Conservation (phyloP, 176 grass and related monocot genomes). For the Thalia dealbata region DNA sequence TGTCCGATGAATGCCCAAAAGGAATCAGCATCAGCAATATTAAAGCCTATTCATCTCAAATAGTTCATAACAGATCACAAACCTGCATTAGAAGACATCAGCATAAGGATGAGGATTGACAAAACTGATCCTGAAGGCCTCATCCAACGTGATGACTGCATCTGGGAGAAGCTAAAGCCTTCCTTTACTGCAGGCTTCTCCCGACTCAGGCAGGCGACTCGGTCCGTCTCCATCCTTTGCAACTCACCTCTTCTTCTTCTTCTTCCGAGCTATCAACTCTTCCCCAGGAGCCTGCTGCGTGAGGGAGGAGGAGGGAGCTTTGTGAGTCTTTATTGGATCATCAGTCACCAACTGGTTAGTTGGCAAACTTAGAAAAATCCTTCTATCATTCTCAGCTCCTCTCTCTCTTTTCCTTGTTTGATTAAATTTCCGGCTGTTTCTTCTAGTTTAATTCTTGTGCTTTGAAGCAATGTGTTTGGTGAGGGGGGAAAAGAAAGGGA, state of each 20-base stretch:
- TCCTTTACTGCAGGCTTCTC: neutral
- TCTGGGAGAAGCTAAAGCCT: neutral
- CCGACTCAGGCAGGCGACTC: neutral
- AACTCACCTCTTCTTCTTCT: no score
- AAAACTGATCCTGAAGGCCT: neutral
- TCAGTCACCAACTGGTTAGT: slow-evolving; percentile 10
- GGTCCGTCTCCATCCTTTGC: neutral
- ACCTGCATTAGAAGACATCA: neutral
- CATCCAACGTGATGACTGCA: neutral
- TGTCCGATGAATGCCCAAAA: neutral
- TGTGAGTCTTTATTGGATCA: neutral
- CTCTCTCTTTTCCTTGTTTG: neutral
- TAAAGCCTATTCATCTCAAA: neutral
- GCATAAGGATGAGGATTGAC: neutral
- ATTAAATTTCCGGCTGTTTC: neutral
- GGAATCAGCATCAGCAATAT: neutral
- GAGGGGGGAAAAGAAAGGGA: neutral
- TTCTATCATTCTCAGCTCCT: neutral
- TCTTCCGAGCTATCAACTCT: neutral
- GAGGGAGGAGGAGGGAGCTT: neutral
- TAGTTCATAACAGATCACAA: neutral
- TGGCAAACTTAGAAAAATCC: neutral
- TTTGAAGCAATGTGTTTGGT: slow-evolving; percentile 15
- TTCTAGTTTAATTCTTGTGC: neutral
- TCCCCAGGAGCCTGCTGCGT: neutral